Evolutionary conservation across 1,284 basidiomycete genomes (phyloP).

Genomic region (Malassezia psittaci): DNA sequence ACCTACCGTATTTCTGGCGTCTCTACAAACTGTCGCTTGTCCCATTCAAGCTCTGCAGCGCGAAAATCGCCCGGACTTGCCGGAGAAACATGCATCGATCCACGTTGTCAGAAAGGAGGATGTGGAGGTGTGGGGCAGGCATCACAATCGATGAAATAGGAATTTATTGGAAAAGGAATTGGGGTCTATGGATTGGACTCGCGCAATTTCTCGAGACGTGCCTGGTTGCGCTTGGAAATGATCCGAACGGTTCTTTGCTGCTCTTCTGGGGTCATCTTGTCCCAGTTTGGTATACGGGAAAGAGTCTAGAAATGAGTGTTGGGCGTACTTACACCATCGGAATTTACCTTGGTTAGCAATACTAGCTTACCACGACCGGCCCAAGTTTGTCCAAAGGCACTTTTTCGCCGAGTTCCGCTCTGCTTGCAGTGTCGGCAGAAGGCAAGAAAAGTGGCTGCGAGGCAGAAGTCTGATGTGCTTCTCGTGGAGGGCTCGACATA

Average conservation of each 20-base stretch:
- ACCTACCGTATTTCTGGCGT: conserved; percentile 16
- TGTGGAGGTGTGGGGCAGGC: neutral
- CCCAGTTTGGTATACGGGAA: conserved; percentile 20
- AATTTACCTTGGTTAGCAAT: conserved; percentile 13
- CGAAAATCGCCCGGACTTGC: neutral
- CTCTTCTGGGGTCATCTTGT: conserved; percentile 15
- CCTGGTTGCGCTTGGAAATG: conserved; percentile 18
- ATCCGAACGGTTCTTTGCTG: conserved; percentile 19
- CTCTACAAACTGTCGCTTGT: conserved; percentile 4
- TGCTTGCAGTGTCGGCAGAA: neutral
- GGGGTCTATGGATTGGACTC: neutral
- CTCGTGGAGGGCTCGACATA: neutral
- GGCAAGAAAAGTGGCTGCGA: neutral
- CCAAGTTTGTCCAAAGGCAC: conserved; percentile 20
- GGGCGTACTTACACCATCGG: conserved; percentile 17
- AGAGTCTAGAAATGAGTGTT: conserved; percentile 15
- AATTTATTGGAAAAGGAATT: too few relatives aligned
- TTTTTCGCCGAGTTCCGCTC: neutral
- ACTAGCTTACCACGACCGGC: conserved; percentile 16
- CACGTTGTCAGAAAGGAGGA: too few relatives aligned
- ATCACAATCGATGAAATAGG: neutral
- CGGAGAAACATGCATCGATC: neutral
- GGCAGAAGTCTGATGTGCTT: neutral
- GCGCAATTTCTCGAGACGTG: conserved; percentile 12
- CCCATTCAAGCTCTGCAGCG: neutral